Evolutionary conservation across 352 stramenopile species (phyloP), one percentile per base, ranked within the genome.

Genomic region (Globisporangium echinulatum): DNA sequence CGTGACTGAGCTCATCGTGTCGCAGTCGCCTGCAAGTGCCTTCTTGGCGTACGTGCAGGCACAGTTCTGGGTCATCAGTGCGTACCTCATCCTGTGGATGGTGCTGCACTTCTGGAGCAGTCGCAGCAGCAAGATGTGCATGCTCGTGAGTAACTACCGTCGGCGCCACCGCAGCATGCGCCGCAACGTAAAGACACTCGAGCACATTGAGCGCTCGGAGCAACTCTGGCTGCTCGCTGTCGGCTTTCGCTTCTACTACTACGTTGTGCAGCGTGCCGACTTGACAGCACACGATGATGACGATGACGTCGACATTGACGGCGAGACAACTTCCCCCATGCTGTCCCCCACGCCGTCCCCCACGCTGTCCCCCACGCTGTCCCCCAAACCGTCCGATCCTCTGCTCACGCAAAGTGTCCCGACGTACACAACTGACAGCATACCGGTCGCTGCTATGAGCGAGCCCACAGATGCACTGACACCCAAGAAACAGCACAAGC

Each of bases 41-140:
- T 92, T 92, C 58, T 69, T 86, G 49, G 61, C 74, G 7, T 92
- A 90, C 47, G 72, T 92, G 9, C 78, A 83, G 53, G 82, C 75
- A 60, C 80, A 80, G 3, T 89, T 90, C 50, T 90, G 73, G 63
- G 64, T 63, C 61, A 64, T 88, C 9, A 66, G 62, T n/a, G 65
- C 55, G 6, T 92, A 92, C 58, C 61, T 92, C n/a, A 52, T 72
- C 15, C 37, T 89, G 2, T 92, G 80, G 82, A 84, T 90, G 62
- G 67, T 79, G 49, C 68, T 69, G 38, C 82, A 92, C 59, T 92
- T 87, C 61, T 90, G 78, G 78, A 90, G 80, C 68, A 87, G 75
- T 25, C 77, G 82, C 42, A 92, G 90, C 62, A 64, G 54, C 39
- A 82, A 87, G 65, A 90, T 92, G 82, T 80, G 82, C 36, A 55